Evolutionary conservation across 169 alveolate genomes (phyloP).

Genomic region (Cryptosporidium parvum): DNA sequence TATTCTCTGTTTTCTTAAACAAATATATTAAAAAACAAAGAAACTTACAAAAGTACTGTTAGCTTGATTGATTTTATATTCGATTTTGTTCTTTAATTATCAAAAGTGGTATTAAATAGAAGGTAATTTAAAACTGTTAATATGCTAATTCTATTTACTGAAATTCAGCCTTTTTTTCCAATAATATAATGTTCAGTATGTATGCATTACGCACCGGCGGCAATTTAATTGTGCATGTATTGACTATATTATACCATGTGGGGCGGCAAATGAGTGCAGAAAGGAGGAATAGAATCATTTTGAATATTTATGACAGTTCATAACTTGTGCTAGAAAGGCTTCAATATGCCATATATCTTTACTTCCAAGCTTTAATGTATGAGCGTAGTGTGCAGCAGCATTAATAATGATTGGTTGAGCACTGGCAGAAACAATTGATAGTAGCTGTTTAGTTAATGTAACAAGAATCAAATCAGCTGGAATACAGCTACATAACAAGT

Average conservation of each 20-base stretch:
- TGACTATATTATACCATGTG: background rate
- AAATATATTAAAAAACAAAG: background rate
- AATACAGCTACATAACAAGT: slow-evolving; percentile 84
- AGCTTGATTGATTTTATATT: background rate
- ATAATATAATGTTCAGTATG: background rate
- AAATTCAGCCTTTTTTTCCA: background rate
- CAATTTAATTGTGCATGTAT: background rate
- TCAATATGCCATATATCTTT: slow-evolving; percentile 87
- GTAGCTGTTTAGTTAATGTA: slow-evolving; percentile 78
- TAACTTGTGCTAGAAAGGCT: slow-evolving; percentile 85
- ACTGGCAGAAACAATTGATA: slow-evolving; percentile 31
- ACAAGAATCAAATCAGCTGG: slow-evolving; percentile 82
- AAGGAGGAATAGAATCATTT: background rate
- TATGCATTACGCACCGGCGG: background rate
- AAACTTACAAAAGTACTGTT: too few species aligned
- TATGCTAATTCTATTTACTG: too few species aligned
- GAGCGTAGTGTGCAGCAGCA: slow-evolving; percentile 73
- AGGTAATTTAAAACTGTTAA: too few species aligned
- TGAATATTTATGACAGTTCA: slow-evolving; percentile 75
- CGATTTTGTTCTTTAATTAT: too few species aligned
- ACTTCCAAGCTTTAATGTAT: slow-evolving; percentile 83
- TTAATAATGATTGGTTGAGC: slow-evolving; percentile 45
- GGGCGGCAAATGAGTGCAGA: background rate
- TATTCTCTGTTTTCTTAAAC: background rate
- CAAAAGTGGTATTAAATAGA: background rate